Evolutionary conservation across 768 basidiomycete species (phyloP).

Genomic region (Auricularia auricula-judae): DNA sequence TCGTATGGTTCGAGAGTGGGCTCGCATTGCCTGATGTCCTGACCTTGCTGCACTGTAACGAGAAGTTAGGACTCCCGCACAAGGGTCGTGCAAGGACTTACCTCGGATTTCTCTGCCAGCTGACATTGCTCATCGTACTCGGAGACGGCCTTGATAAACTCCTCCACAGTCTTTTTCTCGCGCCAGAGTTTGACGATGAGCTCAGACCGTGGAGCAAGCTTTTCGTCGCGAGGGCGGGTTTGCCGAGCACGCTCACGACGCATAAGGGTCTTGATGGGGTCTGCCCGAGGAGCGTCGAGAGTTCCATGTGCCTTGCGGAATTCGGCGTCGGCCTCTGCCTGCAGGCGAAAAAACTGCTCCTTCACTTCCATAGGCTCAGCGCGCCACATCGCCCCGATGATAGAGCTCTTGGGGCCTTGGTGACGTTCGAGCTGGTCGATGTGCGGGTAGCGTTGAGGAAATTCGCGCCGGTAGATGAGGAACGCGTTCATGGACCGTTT

Average conservation of each 20-base stretch:
- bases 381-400: neutral
- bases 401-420: neutral
- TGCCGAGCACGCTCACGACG: neutral
- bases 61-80: neutral
- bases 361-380: neutral
- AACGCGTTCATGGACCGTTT: conserved; percentile 1
- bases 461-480: neutral
- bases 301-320: neutral
- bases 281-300: neutral
- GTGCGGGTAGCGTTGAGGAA: neutral
- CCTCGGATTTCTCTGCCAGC: neutral
- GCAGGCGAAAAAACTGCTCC: neutral
- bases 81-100: neutral
- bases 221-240: neutral
- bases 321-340: neutral
- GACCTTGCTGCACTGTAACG: neutral
- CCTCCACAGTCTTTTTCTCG: neutral
- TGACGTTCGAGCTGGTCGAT: neutral
- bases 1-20: neutral
- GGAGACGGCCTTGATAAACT: neutral
- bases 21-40: neutral
- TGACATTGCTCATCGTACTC: neutral
- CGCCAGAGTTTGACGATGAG: neutral
- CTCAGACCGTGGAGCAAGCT: neutral
- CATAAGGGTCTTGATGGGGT: neutral